Evolutionary conservation across 2,329 filamentous ascomycete species (phyloP).

Genomic region (Fusarium zealandicum): DNA sequence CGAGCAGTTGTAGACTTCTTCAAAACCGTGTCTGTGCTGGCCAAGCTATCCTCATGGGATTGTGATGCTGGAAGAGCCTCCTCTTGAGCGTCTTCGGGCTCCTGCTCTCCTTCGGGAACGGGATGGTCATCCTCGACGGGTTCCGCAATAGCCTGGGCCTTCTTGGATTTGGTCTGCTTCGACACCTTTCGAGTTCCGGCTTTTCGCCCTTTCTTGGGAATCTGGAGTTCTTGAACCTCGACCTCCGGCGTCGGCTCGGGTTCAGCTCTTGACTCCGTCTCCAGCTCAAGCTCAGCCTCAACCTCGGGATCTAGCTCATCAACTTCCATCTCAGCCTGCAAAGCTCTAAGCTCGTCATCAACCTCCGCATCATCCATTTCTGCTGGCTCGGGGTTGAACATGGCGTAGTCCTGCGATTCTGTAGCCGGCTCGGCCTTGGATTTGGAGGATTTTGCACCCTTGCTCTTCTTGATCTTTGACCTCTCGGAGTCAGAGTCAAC

Average conservation of each 20-base stretch:
- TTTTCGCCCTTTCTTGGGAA: constrained; percentile 64
- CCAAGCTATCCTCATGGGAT: constrained; percentile 49
- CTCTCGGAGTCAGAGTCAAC: constrained; percentile 57
- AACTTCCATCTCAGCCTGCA: constrained; percentile 58
- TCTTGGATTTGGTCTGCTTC: constrained; percentile 58
- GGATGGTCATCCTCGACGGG: constrained; percentile 35
- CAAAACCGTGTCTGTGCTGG: constrained; percentile 53
- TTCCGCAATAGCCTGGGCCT: constrained; percentile 48
- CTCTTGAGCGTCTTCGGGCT: constrained; percentile 12
- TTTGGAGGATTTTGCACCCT: constrained; percentile 41
- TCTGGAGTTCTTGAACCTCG: constrained; percentile 48
- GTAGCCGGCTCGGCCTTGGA: constrained; percentile 38
- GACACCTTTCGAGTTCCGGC: constrained; percentile 59
- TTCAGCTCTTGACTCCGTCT: constrained; percentile 17
- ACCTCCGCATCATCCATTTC: constrained; percentile 57
- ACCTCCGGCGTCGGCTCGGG: constrained; percentile 1
- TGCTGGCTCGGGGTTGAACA: constrained; percentile 59
- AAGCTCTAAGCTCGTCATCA: constrained; percentile 58
- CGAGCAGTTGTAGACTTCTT: constrained; percentile 44
- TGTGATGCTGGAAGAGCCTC: constrained; percentile 17
- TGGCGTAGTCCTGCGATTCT: constrained; percentile 54
- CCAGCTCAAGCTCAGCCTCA: constrained; percentile 7
- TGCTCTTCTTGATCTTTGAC: constrained; percentile 43
- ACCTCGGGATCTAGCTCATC: constrained; percentile 33
- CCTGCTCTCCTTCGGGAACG: constrained; percentile 12